These are phyloP conservation scores for Avicennia marina DNA, from an alignment of 257 asterid species.

Conservation along the genomic window DNA sequence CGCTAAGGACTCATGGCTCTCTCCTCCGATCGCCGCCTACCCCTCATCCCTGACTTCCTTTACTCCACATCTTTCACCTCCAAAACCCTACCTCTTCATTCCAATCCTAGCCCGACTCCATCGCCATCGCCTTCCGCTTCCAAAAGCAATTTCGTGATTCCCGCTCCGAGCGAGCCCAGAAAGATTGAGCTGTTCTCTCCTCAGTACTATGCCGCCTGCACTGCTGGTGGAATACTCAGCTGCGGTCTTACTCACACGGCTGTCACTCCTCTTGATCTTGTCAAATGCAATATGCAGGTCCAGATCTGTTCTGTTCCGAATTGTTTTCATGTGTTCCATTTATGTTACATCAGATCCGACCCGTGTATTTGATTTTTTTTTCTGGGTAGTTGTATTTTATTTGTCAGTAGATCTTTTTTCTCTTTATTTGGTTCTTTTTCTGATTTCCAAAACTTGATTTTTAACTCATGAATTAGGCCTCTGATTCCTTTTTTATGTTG, in stretches of 20 bases:
- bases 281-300: conserved; percentile 98
- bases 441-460: no score
- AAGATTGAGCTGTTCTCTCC: conserved; percentile 87
- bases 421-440: neutral
- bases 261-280: conserved; percentile 94
- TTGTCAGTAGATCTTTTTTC: conserved; percentile 7
- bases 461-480: neutral
- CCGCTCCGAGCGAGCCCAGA: conserved; percentile 65
- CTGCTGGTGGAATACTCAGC: conserved; percentile 84
- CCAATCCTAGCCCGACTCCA: conserved; percentile 17
- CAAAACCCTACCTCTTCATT: conserved; percentile 31
- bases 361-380: conserved; percentile 9
- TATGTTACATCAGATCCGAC: neutral
- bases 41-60: conserved; percentile 67
- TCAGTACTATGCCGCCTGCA: conserved; percentile 77
- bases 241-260: conserved; percentile 94
- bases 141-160: conserved; percentile 44
- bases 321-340: no score
- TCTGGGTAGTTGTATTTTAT: no score
- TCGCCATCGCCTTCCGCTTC: conserved; percentile 19
- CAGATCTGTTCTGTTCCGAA: conserved; percentile 35
- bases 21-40: conserved; percentile 52
- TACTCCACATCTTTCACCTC: conserved; percentile 45
- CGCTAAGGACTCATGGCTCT: conserved; percentile 20
- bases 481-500: no score